Base-by-base conservation (phyloP, 2,329 filamentous ascomycete genomes). In the Colletotrichum siamense region DNA sequence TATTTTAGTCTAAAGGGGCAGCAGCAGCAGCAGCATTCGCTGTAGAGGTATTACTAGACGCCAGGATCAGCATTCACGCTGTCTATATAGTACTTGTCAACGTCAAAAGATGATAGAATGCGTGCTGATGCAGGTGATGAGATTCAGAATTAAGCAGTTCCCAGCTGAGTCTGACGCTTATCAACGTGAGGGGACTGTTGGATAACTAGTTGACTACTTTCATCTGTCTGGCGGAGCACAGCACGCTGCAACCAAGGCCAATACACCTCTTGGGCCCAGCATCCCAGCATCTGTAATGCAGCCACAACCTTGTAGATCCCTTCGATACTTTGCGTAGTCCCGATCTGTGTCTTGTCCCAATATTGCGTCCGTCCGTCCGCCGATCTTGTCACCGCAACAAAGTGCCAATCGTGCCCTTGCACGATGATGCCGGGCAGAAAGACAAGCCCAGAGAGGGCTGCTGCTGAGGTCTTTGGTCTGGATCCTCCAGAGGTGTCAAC, bases 361-460 rank as follows among this genome's bases (percentile, higher is more conserved):
- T 24, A 24, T 7, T 28, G 73, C 52, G 18, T 73, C 63, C 55
- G 76, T n/a, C 24, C 55, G 69, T 34, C 71, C 68, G 72, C 73
- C 69, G 57, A 57, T 68, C 64, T 75, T 39, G 77, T 76, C 4
- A 75, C 76, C 0, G 78, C 73, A 22, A 80, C 73, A 22, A 79
- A 80, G 22, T 79, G 67, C 79, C 77, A 79, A 26, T 75, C 74
- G 59, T 79, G 77, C 6, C 79, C 78, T 57, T 79, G 71, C 6
- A 80, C 68, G 13, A 78, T 74, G 24, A 80, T 67, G 12, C 78
- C 79, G 2, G 76, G 72, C 13, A 80, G 75, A 67, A 79, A 80
- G 8, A 49, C 55, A 4, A 69, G 22, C 8, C 67, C 57, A 6
- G 57, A 9, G 7, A 57, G 55, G 4, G 57, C 68, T 10, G 57